Percentiles rank a stretch among this genome's conserved stretches.
These are phyloP conservation scores for Teratosphaeria pseudoeucalypti DNA, from an alignment of 2,329 filamentous ascomycete species.

Conservation along the genomic window DNA sequence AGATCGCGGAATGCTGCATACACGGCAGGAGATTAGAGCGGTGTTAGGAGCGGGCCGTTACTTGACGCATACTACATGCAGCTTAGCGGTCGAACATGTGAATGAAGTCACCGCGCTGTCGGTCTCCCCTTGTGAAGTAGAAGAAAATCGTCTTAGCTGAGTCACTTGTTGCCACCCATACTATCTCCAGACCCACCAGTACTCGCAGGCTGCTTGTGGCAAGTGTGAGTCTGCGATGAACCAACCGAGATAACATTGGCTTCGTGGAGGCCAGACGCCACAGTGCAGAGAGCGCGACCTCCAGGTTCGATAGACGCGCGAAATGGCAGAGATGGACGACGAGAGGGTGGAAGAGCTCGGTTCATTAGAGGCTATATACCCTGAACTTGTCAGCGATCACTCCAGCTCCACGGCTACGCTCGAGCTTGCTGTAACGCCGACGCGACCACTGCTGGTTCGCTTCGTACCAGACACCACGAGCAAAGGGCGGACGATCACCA, in stretches of 20 bases:
- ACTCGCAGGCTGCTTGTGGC: neutral
- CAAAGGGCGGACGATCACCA: neutral
- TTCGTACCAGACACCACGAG: conserved; percentile 13
- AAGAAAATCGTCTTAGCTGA: neutral
- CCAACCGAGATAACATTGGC: conserved; percentile 13
- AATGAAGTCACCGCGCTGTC: neutral
- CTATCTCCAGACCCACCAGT: neutral
- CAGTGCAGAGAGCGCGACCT: neutral
- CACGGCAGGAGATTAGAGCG: neutral
- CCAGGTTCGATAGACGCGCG: neutral
- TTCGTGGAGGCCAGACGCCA: conserved; percentile 1
- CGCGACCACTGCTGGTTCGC: conserved; percentile 37
- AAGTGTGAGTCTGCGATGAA: neutral
- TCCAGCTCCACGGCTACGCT: conserved; percentile 42
- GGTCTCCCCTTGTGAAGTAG: neutral
- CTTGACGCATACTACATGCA: neutral
- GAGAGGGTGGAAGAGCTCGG: conserved; percentile 51
- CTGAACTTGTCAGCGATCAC: conserved; percentile 44
- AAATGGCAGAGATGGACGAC: conserved; percentile 36
- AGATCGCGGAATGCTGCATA: neutral
- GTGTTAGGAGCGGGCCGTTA: neutral
- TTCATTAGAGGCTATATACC: conserved; percentile 51
- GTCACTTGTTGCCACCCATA: neutral
- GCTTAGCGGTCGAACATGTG: neutral
- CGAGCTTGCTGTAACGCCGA: conserved; percentile 46